Base-by-base conservation (phyloP, 202 grass and related monocot genomes). In the Musa balbisiana region DNA sequence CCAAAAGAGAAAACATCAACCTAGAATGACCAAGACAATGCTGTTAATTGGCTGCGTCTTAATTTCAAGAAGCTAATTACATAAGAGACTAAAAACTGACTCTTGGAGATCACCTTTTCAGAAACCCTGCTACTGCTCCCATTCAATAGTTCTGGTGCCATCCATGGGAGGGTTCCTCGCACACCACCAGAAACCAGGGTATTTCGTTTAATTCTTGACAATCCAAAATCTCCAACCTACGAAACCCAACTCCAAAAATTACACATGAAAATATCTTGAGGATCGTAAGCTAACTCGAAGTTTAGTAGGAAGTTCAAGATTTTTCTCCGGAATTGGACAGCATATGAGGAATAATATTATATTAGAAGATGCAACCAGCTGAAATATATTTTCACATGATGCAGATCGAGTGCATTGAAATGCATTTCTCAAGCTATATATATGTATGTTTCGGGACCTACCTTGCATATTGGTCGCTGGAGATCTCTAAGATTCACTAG, bases 391-490 rank as follows among this genome's bases (percentile, higher is more conserved):
- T 60, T 20, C 16, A 60, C 17, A 60, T 8, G 33, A 43, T 0
- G 33, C 6, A n/a, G 56, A 17, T 58, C 17, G 55, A n/a, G 62
- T 80, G 27, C 14, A 33, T 79, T 23, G 19, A 26, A 66, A 72
- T 49, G 77, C 43, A 80, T 24, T 17, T n/a, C 21, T 80, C 67
- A 27, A 51, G 56, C n/a, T 11, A 58, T 11, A 58, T 19, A 56
- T 29, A 29, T 2, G 78, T 65, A 78, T 59, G 52, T 62, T 76
- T 74, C 33, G 60, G 75, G 74, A 83, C 66, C 49, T 78, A 98
- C 94, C 94, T 98, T 98, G 94, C 94, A 98, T 81, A 98, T 93
- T 81, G 94, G 94, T 77, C 94, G 89, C 27, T 90, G 94, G 75
- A 87, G 66, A 87, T 98, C 94, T 78, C 91, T 87, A 79, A 98